Evolutionary conservation across 352 stramenopile species (phyloP), one percentile per base, ranked within the genome.

Genomic region (Phytophthora tubulina): DNA sequence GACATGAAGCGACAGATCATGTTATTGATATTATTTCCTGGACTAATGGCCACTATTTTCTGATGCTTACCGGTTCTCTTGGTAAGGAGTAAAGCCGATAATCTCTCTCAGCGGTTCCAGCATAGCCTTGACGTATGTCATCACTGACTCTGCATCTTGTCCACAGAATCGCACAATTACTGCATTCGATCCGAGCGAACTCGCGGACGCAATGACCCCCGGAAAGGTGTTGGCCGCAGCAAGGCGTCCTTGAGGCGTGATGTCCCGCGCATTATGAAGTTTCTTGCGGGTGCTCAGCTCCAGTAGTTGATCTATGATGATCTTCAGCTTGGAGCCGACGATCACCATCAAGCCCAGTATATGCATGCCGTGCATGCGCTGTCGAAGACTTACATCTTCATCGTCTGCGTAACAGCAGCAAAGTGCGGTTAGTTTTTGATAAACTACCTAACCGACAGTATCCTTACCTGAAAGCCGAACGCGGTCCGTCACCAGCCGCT

Each of bases 161-260:
- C 79, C 82, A 59, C 79, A 89, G 41, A 96, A 90, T 32, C 89
- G 86, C 17, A 93, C 78, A 54, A 95, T 92, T 9, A 92, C 86
- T 30, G 86, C 84, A 44, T 85, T 80, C 6, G 45, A 30, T 4
- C 71, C 72, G n/a, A 96, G 66, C 2, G 88, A 84, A 67, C 89
- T 96, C 48, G 89, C 83, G n/a, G 88, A 93, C 4, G 85, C 75
- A 42, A 92, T 82, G 9, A 96, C 86, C 8, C 80, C 81, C 0
- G 73, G 61, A 58, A 82, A 86, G 0, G 79, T 80, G 48, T 78
- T 79, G 8, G 77, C 66, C 33, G 83, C 73, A 6, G 75, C 67
- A 32, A 94, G 75, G 0, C 85, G 85, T 2, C 88, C 88, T 68
- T 91, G 85, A 35, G 88, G 87, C 6, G 88, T 92, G 63, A 94